Evolutionary conservation across 768 basidiomycete species (phyloP), one percentile per base, ranked within the genome.

Genomic region (Phlebiopsis flavidoalba): DNA sequence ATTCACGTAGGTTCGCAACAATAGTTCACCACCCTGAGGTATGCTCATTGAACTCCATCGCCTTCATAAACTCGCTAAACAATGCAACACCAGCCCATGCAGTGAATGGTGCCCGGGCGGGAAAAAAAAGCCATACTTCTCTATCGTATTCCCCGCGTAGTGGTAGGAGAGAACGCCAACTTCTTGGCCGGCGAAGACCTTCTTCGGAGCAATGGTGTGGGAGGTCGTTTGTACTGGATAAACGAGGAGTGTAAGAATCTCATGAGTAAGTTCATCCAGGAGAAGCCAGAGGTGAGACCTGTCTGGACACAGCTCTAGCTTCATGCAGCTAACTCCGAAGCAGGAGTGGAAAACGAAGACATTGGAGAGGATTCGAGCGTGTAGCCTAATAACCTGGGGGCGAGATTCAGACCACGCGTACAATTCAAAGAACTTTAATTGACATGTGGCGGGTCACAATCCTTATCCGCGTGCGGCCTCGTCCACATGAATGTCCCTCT

Each of bases 41-140:
- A 47, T 11, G 65, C 40, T 37, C n/a, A n/a, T n/a, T 43, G 24
- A n/a, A 48, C 17, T 10, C 40, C 63, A 64, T 21, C 6, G 35
- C 26, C 26, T 31, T 31, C 26, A 31, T 31, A 6, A 31, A 31
- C 26, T 31, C 8, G 17, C 40, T 43, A 10, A n/a, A 43, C 40
- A 17, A 59, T 52, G 10, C 66, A n/a, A 62, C 10, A 63, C 66
- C 24, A 83, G 82, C 48, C 87, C 87, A 1, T 88, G 87, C 65
- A 78, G 73, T 56, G 86, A 8, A 86, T 87, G n/a, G 86, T 87
- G 86, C 65, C 80, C 1, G 86, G 85, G 7, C n/a, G n/a, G n/a
- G n/a, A n/a, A n/a, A n/a, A n/a, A n/a, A n/a, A n/a, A 31, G 80
- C 85, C 1, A 81, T 84, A 33, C 59, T 83, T 15, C 74, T 86